Evolutionary conservation across 768 basidiomycete genomes (phyloP), one percentile per base, ranked within the genome.

Genomic region (Cystoderma amianthinum): DNA sequence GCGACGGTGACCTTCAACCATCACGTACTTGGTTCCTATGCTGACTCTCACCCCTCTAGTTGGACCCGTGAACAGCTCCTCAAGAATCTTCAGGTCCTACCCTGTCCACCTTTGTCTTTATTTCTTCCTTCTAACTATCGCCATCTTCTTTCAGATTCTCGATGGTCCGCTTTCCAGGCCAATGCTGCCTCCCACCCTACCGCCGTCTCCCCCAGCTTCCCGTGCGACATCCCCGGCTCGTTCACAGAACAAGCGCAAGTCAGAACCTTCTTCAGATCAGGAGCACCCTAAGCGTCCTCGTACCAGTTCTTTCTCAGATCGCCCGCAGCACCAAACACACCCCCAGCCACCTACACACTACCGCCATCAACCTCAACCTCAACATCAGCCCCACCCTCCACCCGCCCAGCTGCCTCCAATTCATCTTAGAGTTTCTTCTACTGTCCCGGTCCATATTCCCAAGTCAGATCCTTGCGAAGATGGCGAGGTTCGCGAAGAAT

Each of bases 401-500:
- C 51, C 54, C 21, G 57, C 54, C 42, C 52, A 53, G 43, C 47
- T 48, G 44, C 46, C 50, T 16, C 38, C 58, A 33, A 36, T 43
- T 40, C 55, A 57, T 23, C 56, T 57, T 41, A 53, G 54, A 24
- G n/a, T 38, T 11, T 41, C 59, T 34, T 47, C 41, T 30, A 51
- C 54, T 35, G 30, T 52, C 33, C 45, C 54, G 23, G 38, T 56
- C 38, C 43, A 45, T 41, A 44, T 52, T 30, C 38, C 61, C 44
- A 67, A 68, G 30, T 56, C 56, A 44, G 72, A 74, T 50, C 72
- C 71, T 44, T 62, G 63, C 48, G 76, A 78, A 50, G 74, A 76
- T 45, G 76, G 76, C 45, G 76, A 78, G 58, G 63, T 78, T 41
- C 56, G 57, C 32, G 76, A 78, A 48, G 76, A 75, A 37, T 57